A percentile compares a stretch with the other conserved stretches of the same genome.
Evolutionary conservation across 2,329 filamentous ascomycete species (phyloP).

Genomic region (Exutisphaerella laricina): DNA sequence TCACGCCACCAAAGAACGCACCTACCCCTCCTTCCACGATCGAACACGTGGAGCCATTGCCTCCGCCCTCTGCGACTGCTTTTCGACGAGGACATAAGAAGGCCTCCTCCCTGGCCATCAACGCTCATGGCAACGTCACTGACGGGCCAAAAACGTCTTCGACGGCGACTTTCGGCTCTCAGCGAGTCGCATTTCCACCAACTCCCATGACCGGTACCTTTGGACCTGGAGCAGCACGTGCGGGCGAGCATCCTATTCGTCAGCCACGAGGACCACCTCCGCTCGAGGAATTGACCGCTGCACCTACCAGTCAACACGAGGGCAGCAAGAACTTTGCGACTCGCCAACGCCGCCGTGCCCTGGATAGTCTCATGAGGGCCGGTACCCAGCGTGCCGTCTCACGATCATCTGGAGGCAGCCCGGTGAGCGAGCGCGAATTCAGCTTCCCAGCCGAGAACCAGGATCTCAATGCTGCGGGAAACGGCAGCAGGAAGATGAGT

Average conservation of each 20-base stretch:
- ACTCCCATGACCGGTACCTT: constrained; percentile 81
- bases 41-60: constrained; percentile 66
- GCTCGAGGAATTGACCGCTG: constrained; percentile 81
- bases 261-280: constrained; percentile 90
- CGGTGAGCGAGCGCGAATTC: constrained; percentile 74
- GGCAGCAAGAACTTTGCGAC: constrained; percentile 96
- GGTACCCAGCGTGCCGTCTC: constrained; percentile 71
- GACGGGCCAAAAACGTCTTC: constrained; percentile 67
- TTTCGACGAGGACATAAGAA: constrained; percentile 96
- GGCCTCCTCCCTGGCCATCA: constrained; percentile 62
- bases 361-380: constrained; percentile 85
- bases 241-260: constrained; percentile 87
- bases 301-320: constrained; percentile 87
- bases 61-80: constrained; percentile 81
- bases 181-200: constrained; percentile 55
- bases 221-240: constrained; percentile 84
- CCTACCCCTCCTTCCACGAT: constrained; percentile 55
- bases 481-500: constrained; percentile 33
- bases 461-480: constrained; percentile 55
- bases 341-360: constrained; percentile 83
- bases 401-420: constrained; percentile 60
- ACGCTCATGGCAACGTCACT: constrained; percentile 52
- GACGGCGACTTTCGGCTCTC: constrained; percentile 43
- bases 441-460: constrained; percentile 66
- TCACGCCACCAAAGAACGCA: constrained; percentile 56